Percentiles rank a stretch among this genome's conserved stretches.
Conservation (phyloP, 2,329 filamentous ascomycete genomes). For the Calonectria fujianensis region DNA sequence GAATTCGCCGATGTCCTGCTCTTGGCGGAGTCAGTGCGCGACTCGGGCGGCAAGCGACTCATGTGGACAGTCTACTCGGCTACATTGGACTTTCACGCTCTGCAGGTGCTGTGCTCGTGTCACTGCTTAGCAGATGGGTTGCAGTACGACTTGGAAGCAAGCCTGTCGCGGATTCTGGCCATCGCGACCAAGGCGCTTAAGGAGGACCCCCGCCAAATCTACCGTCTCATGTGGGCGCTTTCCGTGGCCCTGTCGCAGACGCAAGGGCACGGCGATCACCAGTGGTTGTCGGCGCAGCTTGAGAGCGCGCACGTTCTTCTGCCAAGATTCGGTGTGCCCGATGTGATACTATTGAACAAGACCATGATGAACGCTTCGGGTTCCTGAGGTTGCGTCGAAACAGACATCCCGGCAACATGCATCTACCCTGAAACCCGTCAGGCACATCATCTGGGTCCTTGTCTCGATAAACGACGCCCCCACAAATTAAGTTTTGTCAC, state of each 20-base stretch:
- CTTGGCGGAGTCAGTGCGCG: slow-evolving; percentile 13
- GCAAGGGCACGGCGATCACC: slow-evolving; percentile 15
- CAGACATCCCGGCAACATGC: not conserved
- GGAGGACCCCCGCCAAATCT: slow-evolving; percentile 46
- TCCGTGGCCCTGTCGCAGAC: slow-evolving; percentile 46
- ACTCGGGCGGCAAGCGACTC: slow-evolving; percentile 45
- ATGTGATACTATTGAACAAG: slow-evolving; percentile 25
- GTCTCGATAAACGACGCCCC: not conserved
- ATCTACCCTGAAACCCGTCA: not conserved
- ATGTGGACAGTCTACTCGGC: slow-evolving; percentile 52
- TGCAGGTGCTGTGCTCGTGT: slow-evolving; percentile 40
- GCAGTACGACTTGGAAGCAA: not conserved
- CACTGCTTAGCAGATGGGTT: slow-evolving; percentile 24
- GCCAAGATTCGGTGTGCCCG: slow-evolving; percentile 46
- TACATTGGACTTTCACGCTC: slow-evolving; percentile 46
- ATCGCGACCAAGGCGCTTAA: slow-evolving; percentile 46
- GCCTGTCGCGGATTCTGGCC: slow-evolving; percentile 38
- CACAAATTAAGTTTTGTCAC: not conserved
- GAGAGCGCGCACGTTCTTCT: slow-evolving; percentile 39
- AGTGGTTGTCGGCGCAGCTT: slow-evolving; percentile 46
- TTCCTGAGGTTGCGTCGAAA: no score
- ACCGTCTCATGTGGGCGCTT: slow-evolving; percentile 51
- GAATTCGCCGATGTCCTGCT: slow-evolving; percentile 49
- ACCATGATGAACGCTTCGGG: not conserved
- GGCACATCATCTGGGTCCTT: not conserved